Conservation (phyloP, 345 rosid species). For the Salix udensis region DNA sequence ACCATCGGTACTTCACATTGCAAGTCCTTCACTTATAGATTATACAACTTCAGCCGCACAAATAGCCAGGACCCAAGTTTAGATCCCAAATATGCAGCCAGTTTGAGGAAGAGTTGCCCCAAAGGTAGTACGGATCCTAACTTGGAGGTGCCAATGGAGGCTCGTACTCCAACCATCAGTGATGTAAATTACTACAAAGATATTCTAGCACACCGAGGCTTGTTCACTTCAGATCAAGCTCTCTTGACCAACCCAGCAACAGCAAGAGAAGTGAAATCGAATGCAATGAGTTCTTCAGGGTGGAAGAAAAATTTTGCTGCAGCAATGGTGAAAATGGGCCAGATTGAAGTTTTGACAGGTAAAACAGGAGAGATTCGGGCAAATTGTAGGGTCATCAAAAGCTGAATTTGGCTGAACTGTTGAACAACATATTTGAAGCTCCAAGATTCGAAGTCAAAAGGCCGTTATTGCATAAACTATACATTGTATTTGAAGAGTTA, state of each 20-base stretch:
- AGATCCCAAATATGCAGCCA: constrained; percentile 13
- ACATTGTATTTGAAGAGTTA: not conserved
- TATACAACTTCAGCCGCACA: constrained; percentile 19
- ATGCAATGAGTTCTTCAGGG: constrained; percentile 3
- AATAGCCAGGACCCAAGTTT: constrained; percentile 17
- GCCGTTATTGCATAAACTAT: not conserved
- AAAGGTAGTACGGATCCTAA: not conserved
- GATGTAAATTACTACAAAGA: constrained; percentile 17
- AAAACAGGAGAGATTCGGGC: constrained; percentile 19
- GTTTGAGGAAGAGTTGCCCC: constrained; percentile 24
- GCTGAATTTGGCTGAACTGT: not conserved
- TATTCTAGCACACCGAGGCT: constrained; percentile 18
- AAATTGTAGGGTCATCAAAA: constrained; percentile 18
- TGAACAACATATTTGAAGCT: not conserved
- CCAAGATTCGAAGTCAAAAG: not conserved
- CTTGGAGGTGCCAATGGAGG: constrained; percentile 25
- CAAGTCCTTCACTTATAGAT: constrained; percentile 18
- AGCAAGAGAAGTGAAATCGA: constrained; percentile 12
- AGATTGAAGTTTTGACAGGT: constrained; percentile 13
- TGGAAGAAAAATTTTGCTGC: constrained; percentile 23
- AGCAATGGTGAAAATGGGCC: constrained; percentile 32
- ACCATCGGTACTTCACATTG: constrained; percentile 27
- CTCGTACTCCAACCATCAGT: constrained; percentile 4
- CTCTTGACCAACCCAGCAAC: constrained; percentile 19
- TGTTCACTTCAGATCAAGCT: constrained; percentile 27